Conservation (phyloP, 805 yeast species). For the Candida anglica region DNA sequence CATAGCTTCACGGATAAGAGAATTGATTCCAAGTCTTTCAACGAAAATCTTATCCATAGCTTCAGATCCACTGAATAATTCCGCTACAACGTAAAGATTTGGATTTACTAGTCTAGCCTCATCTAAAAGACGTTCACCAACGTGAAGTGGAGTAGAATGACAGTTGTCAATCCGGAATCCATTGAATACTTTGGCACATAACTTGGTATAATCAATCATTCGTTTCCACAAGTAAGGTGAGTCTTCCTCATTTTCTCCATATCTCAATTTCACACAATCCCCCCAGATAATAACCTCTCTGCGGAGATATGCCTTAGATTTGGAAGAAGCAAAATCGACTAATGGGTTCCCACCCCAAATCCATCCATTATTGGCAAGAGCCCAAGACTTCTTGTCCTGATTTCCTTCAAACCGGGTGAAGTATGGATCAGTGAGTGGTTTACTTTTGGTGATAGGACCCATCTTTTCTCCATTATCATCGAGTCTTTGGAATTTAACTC, state of each 20-base stretch:
- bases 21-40: constrained; percentile 83
- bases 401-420: constrained; percentile 65
- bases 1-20: constrained; percentile 94
- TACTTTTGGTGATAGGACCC: constrained; percentile 50
- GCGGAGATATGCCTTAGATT: constrained; percentile 77
- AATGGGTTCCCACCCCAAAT: constrained; percentile 96
- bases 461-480: constrained; percentile 79
- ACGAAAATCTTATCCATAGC: constrained; percentile 86
- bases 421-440: constrained; percentile 80
- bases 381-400: constrained; percentile 53
- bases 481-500: constrained; percentile 72
- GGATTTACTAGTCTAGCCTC: constrained; percentile 84
- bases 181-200: constrained; percentile 69
- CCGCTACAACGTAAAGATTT: constrained; percentile 89
- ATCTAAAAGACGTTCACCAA: constrained; percentile 84
- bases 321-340: constrained; percentile 83
- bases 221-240: constrained; percentile 88
- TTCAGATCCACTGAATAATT: constrained; percentile 89
- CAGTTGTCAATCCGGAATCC: constrained; percentile 95
- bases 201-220: constrained; percentile 72
- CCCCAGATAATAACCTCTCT: constrained; percentile 98
- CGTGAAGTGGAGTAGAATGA: constrained; percentile 94
- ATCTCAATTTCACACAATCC: constrained; percentile 90
- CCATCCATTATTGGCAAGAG: constrained; percentile 96
- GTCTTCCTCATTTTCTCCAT: constrained; percentile 73